Evolutionary conservation across 108 stramenopile species (phyloP).

Genomic region (Skeletonema grethae): DNA sequence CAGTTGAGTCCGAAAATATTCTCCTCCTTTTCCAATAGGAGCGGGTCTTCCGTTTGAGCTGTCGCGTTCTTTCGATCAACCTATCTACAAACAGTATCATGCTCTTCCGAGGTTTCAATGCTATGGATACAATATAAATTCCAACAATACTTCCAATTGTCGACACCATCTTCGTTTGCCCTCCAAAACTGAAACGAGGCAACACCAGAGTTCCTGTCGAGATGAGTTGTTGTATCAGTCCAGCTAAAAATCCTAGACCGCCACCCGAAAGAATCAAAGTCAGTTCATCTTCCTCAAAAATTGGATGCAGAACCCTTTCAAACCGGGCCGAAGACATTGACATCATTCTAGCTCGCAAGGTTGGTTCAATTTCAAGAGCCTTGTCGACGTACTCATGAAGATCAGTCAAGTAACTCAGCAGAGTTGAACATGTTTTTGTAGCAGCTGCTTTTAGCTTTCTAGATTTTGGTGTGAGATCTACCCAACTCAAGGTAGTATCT

Average conservation of each 20-base stretch:
- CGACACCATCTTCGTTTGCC: constrained; percentile 28
- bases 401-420: constrained; percentile 41
- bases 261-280: constrained; percentile 79
- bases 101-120: constrained; percentile 40
- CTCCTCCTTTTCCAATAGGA: constrained; percentile 18
- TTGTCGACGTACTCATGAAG: constrained; percentile 65
- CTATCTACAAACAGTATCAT: constrained; percentile 29
- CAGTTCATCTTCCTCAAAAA: constrained; percentile 83
- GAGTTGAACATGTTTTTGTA: constrained; percentile 29
- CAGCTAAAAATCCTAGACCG: constrained; percentile 72
- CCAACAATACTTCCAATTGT: constrained; percentile 30
- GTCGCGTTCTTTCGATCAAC: constrained; percentile 42
- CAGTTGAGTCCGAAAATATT: neutral
- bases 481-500: constrained; percentile 28
- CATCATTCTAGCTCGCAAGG: constrained; percentile 61
- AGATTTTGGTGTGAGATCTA: constrained; percentile 28
- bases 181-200: constrained; percentile 34
- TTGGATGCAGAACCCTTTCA: constrained; percentile 78
- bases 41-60: constrained; percentile 34
- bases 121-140: constrained; percentile 35
- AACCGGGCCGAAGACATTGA: constrained; percentile 63
- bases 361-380: constrained; percentile 63
- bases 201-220: constrained; percentile 45
- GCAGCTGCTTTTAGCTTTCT: constrained; percentile 53
- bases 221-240: constrained; percentile 54